Evolutionary conservation across 192 early-diverging fungal genomes (phyloP).

Genomic region (Entomortierella beljakovae): DNA sequence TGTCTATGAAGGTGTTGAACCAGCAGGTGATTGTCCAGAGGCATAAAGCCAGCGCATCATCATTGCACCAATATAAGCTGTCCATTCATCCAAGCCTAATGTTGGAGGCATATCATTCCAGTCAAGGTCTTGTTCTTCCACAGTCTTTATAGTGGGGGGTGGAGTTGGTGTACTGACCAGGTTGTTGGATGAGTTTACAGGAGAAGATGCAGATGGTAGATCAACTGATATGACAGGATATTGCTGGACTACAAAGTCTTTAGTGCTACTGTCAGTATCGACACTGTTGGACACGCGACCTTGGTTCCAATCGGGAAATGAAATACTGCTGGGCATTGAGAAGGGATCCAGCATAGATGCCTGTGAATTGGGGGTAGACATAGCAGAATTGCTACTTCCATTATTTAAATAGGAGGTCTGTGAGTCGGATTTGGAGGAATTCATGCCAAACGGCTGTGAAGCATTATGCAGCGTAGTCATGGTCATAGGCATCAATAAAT

Average conservation of each 20-base stretch:
- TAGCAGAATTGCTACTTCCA: not conserved
- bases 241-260: conserved; percentile 6
- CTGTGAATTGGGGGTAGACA: not conserved
- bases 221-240: conserved; percentile 11
- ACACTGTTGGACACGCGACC: conserved; percentile 2
- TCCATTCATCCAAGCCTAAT: conserved; percentile 48
- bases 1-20: conserved; percentile 6
- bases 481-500: conserved; percentile 18
- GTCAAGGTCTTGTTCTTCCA: conserved; percentile 34
- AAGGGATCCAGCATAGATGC: conserved; percentile 46
- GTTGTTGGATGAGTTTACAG: not conserved
- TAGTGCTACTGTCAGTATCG: not conserved
- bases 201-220: conserved; percentile 8
- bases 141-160: not conserved
- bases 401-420: too few species aligned
- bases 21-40: conserved; percentile 30
- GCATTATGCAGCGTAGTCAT: conserved; percentile 20
- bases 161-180: too few species aligned
- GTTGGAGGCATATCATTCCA: conserved; percentile 54
- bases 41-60: conserved; percentile 53
- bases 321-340: conserved; percentile 50
- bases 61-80: conserved; percentile 41
- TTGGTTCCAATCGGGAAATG: conserved; percentile 22
- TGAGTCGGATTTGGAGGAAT: too few species aligned
- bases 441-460: too few species aligned